phyloP scores from a whole-genome alignment of 257 asterid genomes.

The Forsythia viridissima region DNA sequence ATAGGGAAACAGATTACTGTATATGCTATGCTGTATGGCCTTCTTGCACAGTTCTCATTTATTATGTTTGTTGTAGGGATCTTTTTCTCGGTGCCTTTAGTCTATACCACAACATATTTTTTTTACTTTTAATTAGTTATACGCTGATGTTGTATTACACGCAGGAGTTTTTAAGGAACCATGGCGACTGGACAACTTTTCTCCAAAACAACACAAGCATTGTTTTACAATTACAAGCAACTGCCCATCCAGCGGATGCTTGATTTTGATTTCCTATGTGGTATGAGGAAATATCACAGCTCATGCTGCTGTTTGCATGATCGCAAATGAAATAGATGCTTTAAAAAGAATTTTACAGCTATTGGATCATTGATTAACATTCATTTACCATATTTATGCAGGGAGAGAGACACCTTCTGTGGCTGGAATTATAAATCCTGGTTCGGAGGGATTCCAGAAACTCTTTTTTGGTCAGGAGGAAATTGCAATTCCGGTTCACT shows the following conservation, averaged over 20 bases:
- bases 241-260: conserved; percentile 99
- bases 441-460: conserved; percentile 99
- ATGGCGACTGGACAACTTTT: conserved; percentile 97
- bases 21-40: not conserved
- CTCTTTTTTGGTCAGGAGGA: conserved; percentile 98
- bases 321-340: not conserved
- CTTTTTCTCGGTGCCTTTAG: conserved; percentile 6
- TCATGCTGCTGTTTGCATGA: not conserved
- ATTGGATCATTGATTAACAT: not conserved
- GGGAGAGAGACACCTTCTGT: conserved; percentile 99
- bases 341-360: not conserved
- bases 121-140: conserved; percentile 3
- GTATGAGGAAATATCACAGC: conserved; percentile 36
- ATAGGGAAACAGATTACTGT: not conserved
- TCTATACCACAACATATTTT: not conserved
- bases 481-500: conserved; percentile 96
- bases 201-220: conserved; percentile 90
- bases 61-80: not conserved
- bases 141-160: conserved; percentile 30
- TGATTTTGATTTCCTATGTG: conserved; percentile 97
- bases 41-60: not conserved
- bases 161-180: conserved; percentile 47
- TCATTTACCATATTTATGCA: conserved; percentile 30
- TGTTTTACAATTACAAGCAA: conserved; percentile 93
- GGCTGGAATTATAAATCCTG: conserved; percentile 98